A percentile compares a stretch with the other conserved stretches of the same genome.
phyloP scores from a whole-genome alignment of 306 rosid species.

The Canavalia ensiformis region DNA sequence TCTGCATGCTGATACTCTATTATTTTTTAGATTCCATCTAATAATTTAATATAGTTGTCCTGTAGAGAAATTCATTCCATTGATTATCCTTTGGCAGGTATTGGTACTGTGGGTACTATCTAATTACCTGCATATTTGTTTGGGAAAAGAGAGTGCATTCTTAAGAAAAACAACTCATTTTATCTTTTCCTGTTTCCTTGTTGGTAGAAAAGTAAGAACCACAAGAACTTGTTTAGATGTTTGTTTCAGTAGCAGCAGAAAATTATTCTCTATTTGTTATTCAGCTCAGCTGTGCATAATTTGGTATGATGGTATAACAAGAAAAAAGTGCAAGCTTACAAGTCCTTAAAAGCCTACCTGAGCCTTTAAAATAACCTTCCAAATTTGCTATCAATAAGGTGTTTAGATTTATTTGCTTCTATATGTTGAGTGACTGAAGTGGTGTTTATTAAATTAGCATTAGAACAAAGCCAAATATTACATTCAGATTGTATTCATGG shows the following conservation, averaged over 20 bases:
- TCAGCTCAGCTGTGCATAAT: background rate
- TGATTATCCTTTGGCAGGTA: slow-evolving; percentile 13
- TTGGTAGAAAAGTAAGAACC: slow-evolving; percentile 9
- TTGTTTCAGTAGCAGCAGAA: slow-evolving; percentile 9
- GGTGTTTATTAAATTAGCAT: background rate
- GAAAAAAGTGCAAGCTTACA: slow-evolving; percentile 22
- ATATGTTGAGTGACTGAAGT: slow-evolving; percentile 32
- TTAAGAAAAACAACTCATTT: slow-evolving; percentile 19
- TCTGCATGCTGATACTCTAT: slow-evolving; percentile 11
- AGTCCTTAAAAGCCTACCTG: background rate
- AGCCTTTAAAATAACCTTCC: slow-evolving; percentile 39
- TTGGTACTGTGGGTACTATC: background rate
- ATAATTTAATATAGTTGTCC: slow-evolving; percentile 23
- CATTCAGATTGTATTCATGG: slow-evolving; percentile 1
- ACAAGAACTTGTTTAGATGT: slow-evolving; percentile 29
- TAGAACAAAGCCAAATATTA: slow-evolving; percentile 18
- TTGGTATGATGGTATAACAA: background rate
- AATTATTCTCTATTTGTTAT: slow-evolving; percentile 11
- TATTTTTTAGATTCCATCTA: background rate
- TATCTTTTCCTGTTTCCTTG: slow-evolving; percentile 30
- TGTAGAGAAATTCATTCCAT: slow-evolving; percentile 16
- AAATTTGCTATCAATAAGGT: slow-evolving; percentile 2
- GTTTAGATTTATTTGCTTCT: slow-evolving; percentile 22
- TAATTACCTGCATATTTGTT: background rate
- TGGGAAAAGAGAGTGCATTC: background rate